Evolutionary conservation across 306 rosid genomes (phyloP), one percentile per base, ranked within the genome.

Genomic region (Benincasa hispida): DNA sequence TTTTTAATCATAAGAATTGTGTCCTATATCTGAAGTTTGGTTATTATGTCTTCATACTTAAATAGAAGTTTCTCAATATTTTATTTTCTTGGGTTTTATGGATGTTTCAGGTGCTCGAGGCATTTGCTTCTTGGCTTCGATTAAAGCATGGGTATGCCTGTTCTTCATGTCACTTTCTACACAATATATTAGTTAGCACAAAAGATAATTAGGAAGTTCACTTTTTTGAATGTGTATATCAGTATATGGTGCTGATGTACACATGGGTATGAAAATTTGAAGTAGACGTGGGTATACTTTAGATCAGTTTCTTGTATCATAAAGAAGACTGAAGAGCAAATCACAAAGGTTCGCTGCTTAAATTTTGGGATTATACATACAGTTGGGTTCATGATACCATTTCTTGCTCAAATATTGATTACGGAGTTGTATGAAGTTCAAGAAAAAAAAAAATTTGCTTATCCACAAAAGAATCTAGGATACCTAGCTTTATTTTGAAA

Each of bases 91-190:
- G 77, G 75, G 58, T 77, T 47, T 77, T 32, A 77, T 85, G 75
- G 78, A 82, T 66, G 77, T 80, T 59, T 77, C 90, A 95, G 99
- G 97, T 89, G 86, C 99, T 95, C 28, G 99, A 95, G 86, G 99
- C 99, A 78, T 95, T 95, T 91, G 91, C 97, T 85, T 92, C 99
- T 73, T 95, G 99, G 99, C 98, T 95, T 86, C 93, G 97, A 76
- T 87, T 95, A 77, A 95, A 91, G 89, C 99, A 95, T 77, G 98
- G 98, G 99, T 95, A 90, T 81, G 79, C 27, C 35, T 74, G 83
- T 81, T 78, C 47, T 57, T 76, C 76, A 59, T 32, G 76, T 68
- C 54, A 61, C 57, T 51, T 25, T 67, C 15, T 68, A 2, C 58
- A 72, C 45, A 72, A 5, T 80, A 15, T 59, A 47, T 70, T 70